phyloP scores from a whole-genome alignment of 345 rosid species.

The Crucihimalaya himalaica region DNA sequence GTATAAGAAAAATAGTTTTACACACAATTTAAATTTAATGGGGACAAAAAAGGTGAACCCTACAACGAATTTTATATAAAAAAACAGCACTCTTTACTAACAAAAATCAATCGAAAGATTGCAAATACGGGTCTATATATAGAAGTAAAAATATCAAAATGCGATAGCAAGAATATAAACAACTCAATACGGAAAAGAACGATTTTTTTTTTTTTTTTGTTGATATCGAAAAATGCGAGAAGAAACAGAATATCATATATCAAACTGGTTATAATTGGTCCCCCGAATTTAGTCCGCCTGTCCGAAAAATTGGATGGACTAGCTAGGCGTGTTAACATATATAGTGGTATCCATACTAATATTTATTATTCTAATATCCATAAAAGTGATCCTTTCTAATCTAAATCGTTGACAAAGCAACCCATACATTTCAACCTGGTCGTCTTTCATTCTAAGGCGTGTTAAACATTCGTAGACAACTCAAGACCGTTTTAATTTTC shows the following conservation, averaged over 20 bases:
- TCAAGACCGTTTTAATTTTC: constrained; percentile 8
- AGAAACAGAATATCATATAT: neutral
- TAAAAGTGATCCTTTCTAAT: neutral
- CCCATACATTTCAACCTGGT: neutral
- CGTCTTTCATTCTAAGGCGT: neutral
- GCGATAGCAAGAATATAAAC: neutral
- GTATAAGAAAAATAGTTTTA: neutral
- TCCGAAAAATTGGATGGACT: neutral
- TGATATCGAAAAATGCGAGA: neutral
- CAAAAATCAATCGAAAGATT: neutral
- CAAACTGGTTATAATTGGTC: neutral
- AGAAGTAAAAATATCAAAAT: neutral
- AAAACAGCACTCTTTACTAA: neutral
- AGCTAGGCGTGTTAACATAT: constrained; percentile 1
- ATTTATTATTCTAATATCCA: neutral
- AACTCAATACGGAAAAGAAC: neutral
- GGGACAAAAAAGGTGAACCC: constrained; percentile 3
- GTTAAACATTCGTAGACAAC: neutral
- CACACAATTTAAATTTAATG: neutral
- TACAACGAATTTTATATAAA: constrained; percentile 1
- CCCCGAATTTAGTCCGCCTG: neutral
- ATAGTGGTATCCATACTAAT: neutral
- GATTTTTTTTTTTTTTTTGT: neutral
- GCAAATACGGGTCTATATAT: neutral
- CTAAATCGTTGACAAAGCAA: constrained; percentile 3